Percentiles rank a stretch among this genome's conserved stretches.
Evolutionary conservation across 2,329 filamentous ascomycete species (phyloP).

Genomic region (Botrytis tulipae): DNA sequence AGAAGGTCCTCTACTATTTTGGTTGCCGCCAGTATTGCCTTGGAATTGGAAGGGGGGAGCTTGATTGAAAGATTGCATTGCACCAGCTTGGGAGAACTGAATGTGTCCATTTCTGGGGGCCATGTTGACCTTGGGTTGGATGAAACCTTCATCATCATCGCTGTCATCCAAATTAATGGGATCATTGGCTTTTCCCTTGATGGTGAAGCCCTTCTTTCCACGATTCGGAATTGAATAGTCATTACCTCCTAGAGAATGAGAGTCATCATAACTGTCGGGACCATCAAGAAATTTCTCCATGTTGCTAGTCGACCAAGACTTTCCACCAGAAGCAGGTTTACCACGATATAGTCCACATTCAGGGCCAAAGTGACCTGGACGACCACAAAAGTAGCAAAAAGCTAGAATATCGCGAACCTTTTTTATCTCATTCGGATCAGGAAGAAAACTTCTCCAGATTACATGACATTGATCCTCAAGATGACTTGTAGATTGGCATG

Average conservation of each 20-base stretch:
- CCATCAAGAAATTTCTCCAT: constrained; percentile 50
- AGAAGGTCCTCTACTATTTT: not conserved
- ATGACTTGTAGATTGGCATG: constrained; percentile 58
- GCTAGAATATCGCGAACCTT: constrained; percentile 51
- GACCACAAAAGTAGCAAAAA: constrained; percentile 58
- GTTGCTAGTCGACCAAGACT: constrained; percentile 54
- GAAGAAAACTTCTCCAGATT: constrained; percentile 58
- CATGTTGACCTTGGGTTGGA: constrained; percentile 32
- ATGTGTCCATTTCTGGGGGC: constrained; percentile 5
- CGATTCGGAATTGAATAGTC: constrained; percentile 32
- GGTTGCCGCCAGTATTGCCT: constrained; percentile 2
- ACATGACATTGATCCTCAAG: constrained; percentile 58
- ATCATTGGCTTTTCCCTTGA: constrained; percentile 37
- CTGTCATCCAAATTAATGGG: constrained; percentile 36
- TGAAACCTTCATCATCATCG: constrained; percentile 33
- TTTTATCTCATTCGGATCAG: constrained; percentile 42
- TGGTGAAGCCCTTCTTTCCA: constrained; percentile 30
- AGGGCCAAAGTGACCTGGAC: constrained; percentile 53
- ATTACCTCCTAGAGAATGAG: constrained; percentile 32
- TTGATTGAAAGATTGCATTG: constrained; percentile 9
- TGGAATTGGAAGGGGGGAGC: constrained; percentile 7
- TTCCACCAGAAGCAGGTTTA: constrained; percentile 37
- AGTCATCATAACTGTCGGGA: constrained; percentile 38
- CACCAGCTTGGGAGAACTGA: constrained; percentile 15
- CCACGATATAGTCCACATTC: constrained; percentile 47